Evolutionary conservation across 495 filamentous ascomycete genomes (phyloP), one percentile per base, ranked within the genome.

Genomic region (Talaromyces trachyspermus): DNA sequence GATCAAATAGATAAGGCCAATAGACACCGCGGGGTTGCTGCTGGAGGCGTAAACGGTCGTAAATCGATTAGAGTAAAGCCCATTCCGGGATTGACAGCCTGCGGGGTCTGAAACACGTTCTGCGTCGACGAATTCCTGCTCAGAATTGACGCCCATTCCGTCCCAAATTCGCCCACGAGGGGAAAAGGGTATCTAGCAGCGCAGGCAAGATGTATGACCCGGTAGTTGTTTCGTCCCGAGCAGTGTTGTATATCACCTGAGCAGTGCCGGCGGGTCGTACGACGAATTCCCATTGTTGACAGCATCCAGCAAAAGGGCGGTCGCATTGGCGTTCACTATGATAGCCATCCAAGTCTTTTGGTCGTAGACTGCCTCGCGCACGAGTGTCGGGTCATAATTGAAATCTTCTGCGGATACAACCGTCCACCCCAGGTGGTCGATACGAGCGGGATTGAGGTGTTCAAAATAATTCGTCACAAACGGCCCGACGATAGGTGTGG

Each of bases 1-100:
- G 57, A 86, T 84, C 19, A 88, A 65, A 60, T 86, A 86, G 57
- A 86, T 85, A 26, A 86, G 59, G 0, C 83, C 83, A 48, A 86
- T 80, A 2, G 72, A 75, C 7, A 84, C 74, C 5, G 83, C 72
- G 0, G 82, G 82, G 2, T 70, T 77, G 3, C 72, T 3, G 74
- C 70, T 6, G 72, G 66, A 0, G 80, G 79, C 0, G 56, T 53
- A 54, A 86, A 86, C 1, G 83, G 82, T 5, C 82, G 74, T 3
- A 86, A 66, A 48, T 84, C 81, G 54, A 76, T 69, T 1, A 59
- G 59, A 12, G 73, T 75, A 61, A 84, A 82, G 3, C 77, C 78
- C 41, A 86, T 77, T 3, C 66, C 81, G 0, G 84, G 82, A 52
- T 74, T 81, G 10, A 85, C 60, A 5, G 78, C 78, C 45, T 84